Base-by-base conservation (phyloP, 2,329 filamentous ascomycete genomes). In the Apiospora hydei region DNA sequence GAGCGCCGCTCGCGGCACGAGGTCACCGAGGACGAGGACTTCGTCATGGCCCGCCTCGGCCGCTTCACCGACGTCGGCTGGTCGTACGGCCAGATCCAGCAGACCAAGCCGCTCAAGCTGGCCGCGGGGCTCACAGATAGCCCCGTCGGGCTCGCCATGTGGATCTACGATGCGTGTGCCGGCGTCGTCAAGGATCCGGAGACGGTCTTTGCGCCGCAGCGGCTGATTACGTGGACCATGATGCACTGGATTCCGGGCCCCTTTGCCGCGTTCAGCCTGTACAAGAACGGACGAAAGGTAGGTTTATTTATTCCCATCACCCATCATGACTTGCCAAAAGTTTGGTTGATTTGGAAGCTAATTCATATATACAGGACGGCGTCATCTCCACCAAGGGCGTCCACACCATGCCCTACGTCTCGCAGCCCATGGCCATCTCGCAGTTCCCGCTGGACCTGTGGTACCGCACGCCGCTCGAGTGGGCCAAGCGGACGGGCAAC, bases 111-210 rank as follows among this genome's bases (percentile, higher is more conserved):
- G 13, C 74, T 77, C 71, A 77, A 75, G 14, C 67, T 80, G 1
- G 77, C 75, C 2, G 77, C 76, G 47, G 79, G 72, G 2, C 72
- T 81, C n/a, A 75, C 77, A 1, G 81, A 82, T 74, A 80, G 76
- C 67, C 81, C 81, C 1, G 74, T 81, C 2, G 81, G 78, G 6
- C 72, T 80, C 18, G 72, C 78, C 4, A 77, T 75, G 38, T 82
- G 80, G 78, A 77, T 81, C 6, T 76, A 72, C 18, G 69, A 72
- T 14, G 67, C 47, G 16, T 69, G 67, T 16, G 67, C 47, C 1
- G 44, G 4, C 44, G 44, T 34, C 67, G 14, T 13, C 26, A 44
- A 21, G 4, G 67, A 49, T 7, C 44, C 67, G 3, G 67, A 69
- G 67, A 41, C 18, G 11, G 30, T 71, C 3, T 72, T 49, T 41